Base-by-base conservation (phyloP, 1,139 yeast genomes). In the Magnusiomyces suaveolens region DNA sequence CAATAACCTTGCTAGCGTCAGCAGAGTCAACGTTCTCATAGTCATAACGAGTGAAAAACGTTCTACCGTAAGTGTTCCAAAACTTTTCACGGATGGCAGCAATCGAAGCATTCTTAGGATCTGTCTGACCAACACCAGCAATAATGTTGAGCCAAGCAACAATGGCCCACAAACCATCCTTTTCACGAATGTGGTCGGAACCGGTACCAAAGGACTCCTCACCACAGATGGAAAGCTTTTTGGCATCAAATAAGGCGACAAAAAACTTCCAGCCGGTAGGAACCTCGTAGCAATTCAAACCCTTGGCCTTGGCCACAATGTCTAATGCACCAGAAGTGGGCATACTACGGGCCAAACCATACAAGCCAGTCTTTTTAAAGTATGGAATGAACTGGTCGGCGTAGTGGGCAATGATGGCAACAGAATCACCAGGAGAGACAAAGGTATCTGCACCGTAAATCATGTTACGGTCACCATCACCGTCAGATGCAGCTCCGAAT, bases 251-350 rank as follows among this genome's bases (percentile, higher is more conserved):
- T 61, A 92, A 75, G 4, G 95, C 90, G 71, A 97, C 89, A 79
- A 92, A 92, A 69, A 92, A 92, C 72, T 92, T 92, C 98, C 98
- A 92, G 46, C 98, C 98, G 23, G 98, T 92, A 57, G 98, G 98
- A 3, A 94, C 98, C 72, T 92, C 98, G 72, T 92, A 92, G 60
- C 84, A 76, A 53, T 84, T 73, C 60, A 92, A 75, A 20, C 84
- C 84, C 69, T 88, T 83, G 57, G 76, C 76, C 69, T 82, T 81
- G 43, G 96, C 98, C 36, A 92, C 98, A 57, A 85, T 77, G 67
- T 92, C 98, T 63, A 92, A 79, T 39, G 98, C 98, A 43, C 89
- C 89, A 6, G 95, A 84, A 3, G 98, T 92, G 55, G 98, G 98
- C 96, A 92, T 92, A 18, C 96, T 87, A 69, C 98, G 81, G n/a